Percentiles rank a stretch among this genome's conserved stretches.
phyloP scores from a whole-genome alignment of 2,329 filamentous ascomycete species.

The Phialemoniopsis sp. region DNA sequence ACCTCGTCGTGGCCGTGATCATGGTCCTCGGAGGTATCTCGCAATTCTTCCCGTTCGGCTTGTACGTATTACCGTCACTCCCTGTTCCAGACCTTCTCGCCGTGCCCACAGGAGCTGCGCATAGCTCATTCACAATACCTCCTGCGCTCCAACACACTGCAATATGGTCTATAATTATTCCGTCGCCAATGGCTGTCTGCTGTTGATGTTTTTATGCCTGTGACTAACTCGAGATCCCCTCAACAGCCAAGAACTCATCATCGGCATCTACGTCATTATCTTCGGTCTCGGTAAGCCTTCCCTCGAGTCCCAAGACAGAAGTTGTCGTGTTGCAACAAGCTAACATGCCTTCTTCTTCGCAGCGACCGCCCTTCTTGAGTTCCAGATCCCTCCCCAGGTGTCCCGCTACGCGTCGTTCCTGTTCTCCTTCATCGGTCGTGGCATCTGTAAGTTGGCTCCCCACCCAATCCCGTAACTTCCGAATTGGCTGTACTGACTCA shows the following conservation, averaged over 20 bases:
- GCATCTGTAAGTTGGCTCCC: slow-evolving; percentile 66
- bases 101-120: too few relatives aligned
- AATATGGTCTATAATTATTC: neutral
- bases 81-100: slow-evolving; percentile 30
- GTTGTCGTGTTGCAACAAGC: neutral
- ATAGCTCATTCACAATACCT: neutral
- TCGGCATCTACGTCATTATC: slow-evolving; percentile 83
- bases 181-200: neutral
- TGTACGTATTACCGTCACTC: slow-evolving; percentile 56
- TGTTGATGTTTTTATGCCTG: neutral
- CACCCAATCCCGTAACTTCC: neutral
- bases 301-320: neutral
- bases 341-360: slow-evolving; percentile 1
- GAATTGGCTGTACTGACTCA: slow-evolving; percentile 1
- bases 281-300: slow-evolving; percentile 73
- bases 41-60: slow-evolving; percentile 59
- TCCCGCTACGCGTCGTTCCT: slow-evolving; percentile 95
- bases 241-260: slow-evolving; percentile 64
- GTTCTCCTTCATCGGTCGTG: slow-evolving; percentile 94
- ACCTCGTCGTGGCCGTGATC: slow-evolving; percentile 80
- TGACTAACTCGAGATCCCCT: slow-evolving; percentile 7
- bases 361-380: slow-evolving; percentile 76
- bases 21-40: slow-evolving; percentile 82
- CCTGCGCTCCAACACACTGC: neutral
- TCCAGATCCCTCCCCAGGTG: slow-evolving; percentile 90